Evolutionary conservation across 116 monocot genomes (phyloP).

Genomic region (Dioscorea cayenensis): DNA sequence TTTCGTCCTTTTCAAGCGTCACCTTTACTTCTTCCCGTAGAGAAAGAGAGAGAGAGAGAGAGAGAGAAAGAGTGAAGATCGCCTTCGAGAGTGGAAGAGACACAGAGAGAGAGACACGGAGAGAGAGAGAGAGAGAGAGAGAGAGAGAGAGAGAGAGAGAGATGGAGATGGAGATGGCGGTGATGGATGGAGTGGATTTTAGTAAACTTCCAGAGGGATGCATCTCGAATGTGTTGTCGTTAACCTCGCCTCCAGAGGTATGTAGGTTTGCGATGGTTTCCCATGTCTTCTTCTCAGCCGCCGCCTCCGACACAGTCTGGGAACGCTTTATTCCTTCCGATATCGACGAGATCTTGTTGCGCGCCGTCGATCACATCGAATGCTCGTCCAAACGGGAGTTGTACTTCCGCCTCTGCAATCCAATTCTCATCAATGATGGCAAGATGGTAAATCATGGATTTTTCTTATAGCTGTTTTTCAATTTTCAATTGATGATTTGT

Average conservation of each 20-base stretch:
- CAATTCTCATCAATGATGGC: slow-evolving; percentile 39
- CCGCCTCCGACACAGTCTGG: slow-evolving; percentile 40
- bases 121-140: no score
- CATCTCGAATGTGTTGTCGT: slow-evolving; percentile 30
- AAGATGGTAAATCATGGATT: slow-evolving; percentile 11
- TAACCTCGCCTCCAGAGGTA: slow-evolving; percentile 41
- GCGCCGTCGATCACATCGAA: slow-evolving; percentile 9
- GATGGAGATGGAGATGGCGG: no score
- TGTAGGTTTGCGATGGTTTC: slow-evolving; percentile 31
- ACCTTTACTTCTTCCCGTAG: no score
- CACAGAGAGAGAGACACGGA: no score
- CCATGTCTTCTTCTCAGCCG: slow-evolving; percentile 25
- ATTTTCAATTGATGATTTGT: no score
- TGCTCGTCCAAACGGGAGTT: slow-evolving; percentile 30
- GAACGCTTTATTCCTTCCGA: slow-evolving; percentile 46
- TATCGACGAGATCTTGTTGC: slow-evolving; percentile 17
- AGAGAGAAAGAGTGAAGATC: no score
- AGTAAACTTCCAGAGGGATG: slow-evolving; percentile 17
- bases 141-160: no score
- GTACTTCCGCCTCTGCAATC: slow-evolving; percentile 35
- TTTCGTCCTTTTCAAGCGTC: no score
- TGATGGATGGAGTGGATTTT: no score
- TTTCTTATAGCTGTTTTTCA: not conserved
- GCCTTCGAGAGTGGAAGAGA: no score
- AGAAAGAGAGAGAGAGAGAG: no score